These are phyloP conservation scores for Xylariaceae sp. DNA, from an alignment of 2,329 filamentous ascomycete genomes.

Conservation along the genomic window DNA sequence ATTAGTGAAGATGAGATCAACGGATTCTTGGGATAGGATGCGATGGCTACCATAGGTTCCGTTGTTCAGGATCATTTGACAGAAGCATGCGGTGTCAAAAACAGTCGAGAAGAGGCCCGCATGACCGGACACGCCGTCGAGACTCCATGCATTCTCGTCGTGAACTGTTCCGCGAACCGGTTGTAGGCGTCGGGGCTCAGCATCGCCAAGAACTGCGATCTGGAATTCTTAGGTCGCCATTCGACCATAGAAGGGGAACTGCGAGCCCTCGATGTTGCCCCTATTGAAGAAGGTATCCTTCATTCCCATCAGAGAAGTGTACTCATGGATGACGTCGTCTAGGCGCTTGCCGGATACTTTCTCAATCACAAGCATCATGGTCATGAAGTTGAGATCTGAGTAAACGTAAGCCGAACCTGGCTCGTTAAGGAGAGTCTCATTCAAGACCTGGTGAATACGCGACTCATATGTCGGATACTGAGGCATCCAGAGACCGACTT, in stretches of 20 bases:
- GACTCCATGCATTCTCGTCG: conserved; percentile 14
- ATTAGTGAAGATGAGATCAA: conserved; percentile 15
- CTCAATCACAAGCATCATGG: conserved; percentile 14
- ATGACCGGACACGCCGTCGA: conserved; percentile 13
- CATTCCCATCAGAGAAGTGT: conserved; percentile 14
- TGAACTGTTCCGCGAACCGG: conserved; percentile 13
- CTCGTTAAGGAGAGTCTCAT: conserved; percentile 6
- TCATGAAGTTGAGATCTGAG: conserved; percentile 14
- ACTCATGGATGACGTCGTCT: conserved; percentile 10
- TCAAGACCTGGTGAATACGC: conserved; percentile 7
- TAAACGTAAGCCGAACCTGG: conserved; percentile 11
- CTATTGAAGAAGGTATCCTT: conserved; percentile 14
- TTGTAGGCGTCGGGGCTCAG: conserved; percentile 5
- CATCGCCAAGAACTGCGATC: conserved; percentile 1
- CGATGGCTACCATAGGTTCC: conserved; percentile 11
- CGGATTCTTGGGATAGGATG: conserved; percentile 4
- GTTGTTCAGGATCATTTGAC: conserved; percentile 16
- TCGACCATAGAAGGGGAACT: conserved; percentile 4
- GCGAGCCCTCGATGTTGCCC: conserved; percentile 8
- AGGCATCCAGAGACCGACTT: conserved; percentile 10
- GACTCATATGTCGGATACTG: conserved; percentile 14
- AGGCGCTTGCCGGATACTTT: conserved; percentile 6
- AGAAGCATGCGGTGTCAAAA: conserved; percentile 9
- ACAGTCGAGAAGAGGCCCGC: conserved; percentile 16
- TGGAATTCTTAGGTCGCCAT: conserved; percentile 13